A percentile compares a stretch with the other conserved stretches of the same genome.
Conservation (phyloP, 1,139 yeast species). For the Yamadazyma oceani region DNA sequence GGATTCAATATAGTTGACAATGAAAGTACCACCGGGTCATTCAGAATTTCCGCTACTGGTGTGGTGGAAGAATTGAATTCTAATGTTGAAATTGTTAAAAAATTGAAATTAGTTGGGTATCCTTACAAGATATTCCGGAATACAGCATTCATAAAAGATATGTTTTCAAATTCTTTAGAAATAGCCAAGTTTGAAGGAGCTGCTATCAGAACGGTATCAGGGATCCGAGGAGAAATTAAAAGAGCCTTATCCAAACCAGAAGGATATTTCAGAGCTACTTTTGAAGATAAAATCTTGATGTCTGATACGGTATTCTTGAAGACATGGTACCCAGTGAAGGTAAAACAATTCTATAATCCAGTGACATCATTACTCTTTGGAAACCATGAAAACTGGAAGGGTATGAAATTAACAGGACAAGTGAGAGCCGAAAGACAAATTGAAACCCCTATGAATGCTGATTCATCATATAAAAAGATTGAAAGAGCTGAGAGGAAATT, state of each 20-base stretch:
- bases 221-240: slow-evolving; percentile 96
- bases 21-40: slow-evolving; percentile 81
- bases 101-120: slow-evolving; percentile 89
- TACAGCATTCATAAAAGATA: slow-evolving; percentile 95
- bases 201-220: slow-evolving; percentile 91
- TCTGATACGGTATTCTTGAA: slow-evolving; percentile 86
- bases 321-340: slow-evolving; percentile 95
- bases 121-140: slow-evolving; percentile 93
- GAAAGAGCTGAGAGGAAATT: slow-evolving; percentile 87
- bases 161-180: slow-evolving; percentile 90
- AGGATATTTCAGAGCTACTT: slow-evolving; percentile 97
- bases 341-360: slow-evolving; percentile 91
- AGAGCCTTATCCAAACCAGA: slow-evolving; percentile 93
- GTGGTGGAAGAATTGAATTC: slow-evolving; percentile 91
- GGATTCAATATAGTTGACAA: slow-evolving; percentile 89
- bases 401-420: slow-evolving; percentile 93
- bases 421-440: slow-evolving; percentile 77
- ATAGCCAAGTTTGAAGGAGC: slow-evolving; percentile 99
- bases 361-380: slow-evolving; percentile 82
- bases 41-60: slow-evolving; percentile 98
- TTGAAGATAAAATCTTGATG: slow-evolving; percentile 91
- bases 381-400: slow-evolving; percentile 87
- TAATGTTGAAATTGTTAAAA: slow-evolving; percentile 89
- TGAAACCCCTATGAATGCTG: slow-evolving; percentile 66
- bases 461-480: slow-evolving; percentile 70